These are phyloP conservation scores for Barnettozyma botsteinii DNA, from an alignment of 805 yeast species.

Conservation along the genomic window DNA sequence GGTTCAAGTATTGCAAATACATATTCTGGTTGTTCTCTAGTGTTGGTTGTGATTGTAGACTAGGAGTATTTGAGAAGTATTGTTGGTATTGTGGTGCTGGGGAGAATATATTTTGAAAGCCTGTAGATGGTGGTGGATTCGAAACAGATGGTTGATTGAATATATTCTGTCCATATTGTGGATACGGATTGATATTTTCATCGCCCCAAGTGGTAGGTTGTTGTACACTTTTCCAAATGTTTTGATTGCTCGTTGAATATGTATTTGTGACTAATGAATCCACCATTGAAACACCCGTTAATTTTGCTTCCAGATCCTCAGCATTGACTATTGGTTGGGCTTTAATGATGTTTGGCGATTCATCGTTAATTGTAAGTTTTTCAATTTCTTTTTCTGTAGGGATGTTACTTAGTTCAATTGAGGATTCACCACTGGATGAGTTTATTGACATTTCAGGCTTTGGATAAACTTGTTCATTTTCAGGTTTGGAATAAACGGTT, in stretches of 20 bases:
- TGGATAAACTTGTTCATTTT: neutral
- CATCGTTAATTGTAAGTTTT: neutral
- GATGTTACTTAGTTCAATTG: neutral
- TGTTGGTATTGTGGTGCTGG: neutral
- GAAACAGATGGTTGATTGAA: neutral
- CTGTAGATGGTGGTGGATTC: neutral
- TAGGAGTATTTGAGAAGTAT: neutral
- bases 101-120: neutral
- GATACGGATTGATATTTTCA: conserved; percentile 1
- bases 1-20: conserved; percentile 5
- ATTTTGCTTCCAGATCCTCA: conserved; percentile 12
- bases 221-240: conserved; percentile 4
- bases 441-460: neutral
- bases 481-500: neutral
- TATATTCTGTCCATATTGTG: conserved; percentile 1
- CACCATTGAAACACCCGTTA: conserved; percentile 2
- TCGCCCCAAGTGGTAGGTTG: conserved; percentile 2
- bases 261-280: conserved; percentile 4
- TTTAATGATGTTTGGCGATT: neutral
- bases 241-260: neutral
- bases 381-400: neutral
- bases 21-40: conserved; percentile 2
- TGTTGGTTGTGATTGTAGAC: neutral
- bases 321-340: conserved; percentile 4
- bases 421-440: neutral